Percentiles rank a stretch among this genome's conserved stretches.
These are phyloP conservation scores for Trichoderma polysporum DNA, from an alignment of 2,329 filamentous ascomycete genomes.

Conservation along the genomic window DNA sequence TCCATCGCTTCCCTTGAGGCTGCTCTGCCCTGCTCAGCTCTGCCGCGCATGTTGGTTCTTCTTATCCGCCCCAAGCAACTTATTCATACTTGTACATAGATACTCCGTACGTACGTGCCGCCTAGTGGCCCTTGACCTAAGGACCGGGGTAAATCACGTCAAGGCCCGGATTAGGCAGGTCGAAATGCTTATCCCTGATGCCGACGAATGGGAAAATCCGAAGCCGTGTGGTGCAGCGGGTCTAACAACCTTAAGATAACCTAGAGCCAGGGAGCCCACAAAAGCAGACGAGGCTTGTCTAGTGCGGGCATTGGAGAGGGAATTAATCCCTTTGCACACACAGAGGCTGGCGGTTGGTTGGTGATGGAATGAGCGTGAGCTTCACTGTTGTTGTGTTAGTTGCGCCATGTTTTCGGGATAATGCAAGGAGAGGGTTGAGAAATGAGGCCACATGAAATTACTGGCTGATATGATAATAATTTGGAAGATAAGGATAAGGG, in stretches of 20 bases:
- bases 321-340: background rate
- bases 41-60: background rate
- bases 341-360: background rate
- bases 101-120: background rate
- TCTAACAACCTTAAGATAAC: slow-evolving; percentile 20
- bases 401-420: background rate
- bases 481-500: background rate
- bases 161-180: slow-evolving; percentile 9
- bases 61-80: background rate
- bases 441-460: background rate
- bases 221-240: slow-evolving; percentile 7
- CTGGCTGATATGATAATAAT: background rate
- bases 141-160: slow-evolving; percentile 16
- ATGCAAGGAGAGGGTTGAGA: background rate
- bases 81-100: background rate
- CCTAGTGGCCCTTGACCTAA: slow-evolving; percentile 7
- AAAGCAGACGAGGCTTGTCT: background rate
- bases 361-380: background rate
- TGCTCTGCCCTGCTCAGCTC: background rate
- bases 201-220: slow-evolving; percentile 7
- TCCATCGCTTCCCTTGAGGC: background rate
- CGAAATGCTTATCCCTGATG: slow-evolving; percentile 4
- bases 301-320: slow-evolving; percentile 3
- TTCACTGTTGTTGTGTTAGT: background rate
- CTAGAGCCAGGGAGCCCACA: background rate